Conservation (phyloP, 371 early-diverging fungal genomes). For the Saksenaea vasiformis region DNA sequence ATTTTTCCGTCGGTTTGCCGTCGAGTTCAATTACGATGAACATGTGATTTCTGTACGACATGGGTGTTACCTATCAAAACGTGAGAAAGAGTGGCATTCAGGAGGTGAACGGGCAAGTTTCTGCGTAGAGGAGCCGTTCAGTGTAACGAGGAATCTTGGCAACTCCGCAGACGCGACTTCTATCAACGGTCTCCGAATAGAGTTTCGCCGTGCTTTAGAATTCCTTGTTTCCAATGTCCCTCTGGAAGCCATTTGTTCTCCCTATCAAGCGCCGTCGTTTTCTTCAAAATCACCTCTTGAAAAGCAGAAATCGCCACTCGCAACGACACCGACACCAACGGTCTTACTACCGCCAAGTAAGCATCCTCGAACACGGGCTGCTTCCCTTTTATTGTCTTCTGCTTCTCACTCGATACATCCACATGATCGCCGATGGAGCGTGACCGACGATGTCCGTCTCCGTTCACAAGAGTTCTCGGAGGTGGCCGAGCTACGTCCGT, state of each 20-base stretch:
- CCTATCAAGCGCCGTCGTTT: slow-evolving; percentile 6
- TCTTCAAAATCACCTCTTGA: neutral
- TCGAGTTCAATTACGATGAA: slow-evolving; percentile 80
- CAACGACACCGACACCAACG: slow-evolving; percentile 1
- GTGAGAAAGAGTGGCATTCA: slow-evolving; percentile 80
- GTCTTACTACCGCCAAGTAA: neutral
- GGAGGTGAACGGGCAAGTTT: slow-evolving; percentile 60
- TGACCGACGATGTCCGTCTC: neutral
- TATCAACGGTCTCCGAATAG: slow-evolving; percentile 72
- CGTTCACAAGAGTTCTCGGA: neutral
- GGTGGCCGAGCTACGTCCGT: neutral
- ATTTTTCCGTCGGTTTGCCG: slow-evolving; percentile 81
- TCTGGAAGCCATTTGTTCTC: slow-evolving; percentile 40
- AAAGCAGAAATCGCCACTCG: neutral
- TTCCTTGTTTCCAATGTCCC: slow-evolving; percentile 52
- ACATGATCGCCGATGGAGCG: neutral
- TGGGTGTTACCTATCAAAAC: slow-evolving; percentile 74
- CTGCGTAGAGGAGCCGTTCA: slow-evolving; percentile 93
- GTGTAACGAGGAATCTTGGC: slow-evolving; percentile 80
- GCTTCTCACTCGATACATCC: neutral
- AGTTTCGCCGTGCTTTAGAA: slow-evolving; percentile 74
- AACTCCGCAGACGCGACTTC: slow-evolving; percentile 84
- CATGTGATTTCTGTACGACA: slow-evolving; percentile 80
- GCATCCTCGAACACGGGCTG: neutral
- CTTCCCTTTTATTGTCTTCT: neutral